Conservation (phyloP, 2,329 filamentous ascomycete genomes). For the Elsinoe australis region DNA sequence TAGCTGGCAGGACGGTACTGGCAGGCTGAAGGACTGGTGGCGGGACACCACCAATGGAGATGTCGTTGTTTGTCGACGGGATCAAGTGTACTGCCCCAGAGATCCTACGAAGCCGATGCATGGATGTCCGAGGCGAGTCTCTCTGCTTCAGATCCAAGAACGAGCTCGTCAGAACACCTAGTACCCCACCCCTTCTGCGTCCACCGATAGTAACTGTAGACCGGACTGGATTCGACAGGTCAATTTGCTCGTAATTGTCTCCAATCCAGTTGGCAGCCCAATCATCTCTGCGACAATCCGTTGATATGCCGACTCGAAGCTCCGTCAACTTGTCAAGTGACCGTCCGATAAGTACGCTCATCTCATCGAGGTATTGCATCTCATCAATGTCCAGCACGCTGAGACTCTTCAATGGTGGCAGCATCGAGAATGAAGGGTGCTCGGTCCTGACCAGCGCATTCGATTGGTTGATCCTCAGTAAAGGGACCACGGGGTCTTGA, state of each 20-base stretch:
- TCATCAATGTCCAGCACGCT: slow-evolving; percentile 77
- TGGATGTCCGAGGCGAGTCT: slow-evolving; percentile 4
- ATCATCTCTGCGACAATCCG: slow-evolving; percentile 44
- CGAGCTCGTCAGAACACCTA: slow-evolving; percentile 60
- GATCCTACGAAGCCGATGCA: background rate
- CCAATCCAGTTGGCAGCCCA: slow-evolving; percentile 59
- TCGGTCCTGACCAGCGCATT: slow-evolving; percentile 52
- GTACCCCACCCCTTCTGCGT: slow-evolving; percentile 57
- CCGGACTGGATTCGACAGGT: slow-evolving; percentile 50
- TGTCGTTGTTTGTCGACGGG: background rate
- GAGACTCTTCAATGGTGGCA: slow-evolving; percentile 66
- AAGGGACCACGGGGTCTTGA: slow-evolving; percentile 16
- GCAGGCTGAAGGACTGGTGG: too few relatives aligned
- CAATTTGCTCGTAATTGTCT: slow-evolving; percentile 54
- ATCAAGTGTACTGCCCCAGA: slow-evolving; percentile 6
- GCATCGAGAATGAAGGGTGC: slow-evolving; percentile 69
- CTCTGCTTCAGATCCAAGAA: slow-evolving; percentile 31
- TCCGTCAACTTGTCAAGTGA: slow-evolving; percentile 61
- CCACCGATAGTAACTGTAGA: slow-evolving; percentile 47
- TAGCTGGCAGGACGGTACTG: too few relatives aligned
- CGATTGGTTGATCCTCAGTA: slow-evolving; percentile 21
- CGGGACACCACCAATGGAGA: background rate
- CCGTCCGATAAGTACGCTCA: slow-evolving; percentile 66
- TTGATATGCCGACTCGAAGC: slow-evolving; percentile 64
- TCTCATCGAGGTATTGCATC: slow-evolving; percentile 72